These are phyloP conservation scores for Tulasnella sp. DNA, from an alignment of 768 basidiomycete genomes.

Conservation along the genomic window DNA sequence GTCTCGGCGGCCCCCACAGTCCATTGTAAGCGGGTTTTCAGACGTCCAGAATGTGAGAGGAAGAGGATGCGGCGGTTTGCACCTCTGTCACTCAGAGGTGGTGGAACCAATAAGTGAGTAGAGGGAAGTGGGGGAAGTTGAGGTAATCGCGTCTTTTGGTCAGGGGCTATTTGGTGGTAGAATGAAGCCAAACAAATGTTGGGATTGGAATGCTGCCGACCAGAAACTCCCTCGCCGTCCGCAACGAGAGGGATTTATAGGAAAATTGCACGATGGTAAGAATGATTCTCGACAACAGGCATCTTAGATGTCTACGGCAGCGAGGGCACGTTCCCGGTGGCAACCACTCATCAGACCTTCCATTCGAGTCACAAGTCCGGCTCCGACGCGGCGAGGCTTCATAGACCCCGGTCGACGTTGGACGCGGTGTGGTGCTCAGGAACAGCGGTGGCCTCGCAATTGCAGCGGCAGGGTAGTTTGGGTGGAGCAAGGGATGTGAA, in stretches of 20 bases:
- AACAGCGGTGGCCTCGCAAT: background rate
- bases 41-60: background rate
- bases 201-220: background rate
- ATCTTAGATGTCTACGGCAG: background rate
- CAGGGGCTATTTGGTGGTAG: background rate
- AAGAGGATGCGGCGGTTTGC: conserved; percentile 3
- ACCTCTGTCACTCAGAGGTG: background rate
- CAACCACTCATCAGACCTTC: background rate
- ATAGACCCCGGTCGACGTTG: background rate
- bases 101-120: background rate
- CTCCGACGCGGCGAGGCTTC: background rate
- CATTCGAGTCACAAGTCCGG: background rate
- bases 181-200: background rate
- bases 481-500: background rate
- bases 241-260: background rate
- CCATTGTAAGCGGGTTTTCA: background rate
- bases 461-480: background rate
- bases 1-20: background rate
- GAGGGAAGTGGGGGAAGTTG: background rate
- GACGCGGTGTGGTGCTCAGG: background rate
- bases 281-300: background rate
- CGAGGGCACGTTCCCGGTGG: background rate
- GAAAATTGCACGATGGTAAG: background rate
- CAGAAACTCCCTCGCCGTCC: background rate
- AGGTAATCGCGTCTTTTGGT: background rate